Evolutionary conservation across 1,284 basidiomycete genomes (phyloP).

Genomic region (Trametes versicolor): DNA sequence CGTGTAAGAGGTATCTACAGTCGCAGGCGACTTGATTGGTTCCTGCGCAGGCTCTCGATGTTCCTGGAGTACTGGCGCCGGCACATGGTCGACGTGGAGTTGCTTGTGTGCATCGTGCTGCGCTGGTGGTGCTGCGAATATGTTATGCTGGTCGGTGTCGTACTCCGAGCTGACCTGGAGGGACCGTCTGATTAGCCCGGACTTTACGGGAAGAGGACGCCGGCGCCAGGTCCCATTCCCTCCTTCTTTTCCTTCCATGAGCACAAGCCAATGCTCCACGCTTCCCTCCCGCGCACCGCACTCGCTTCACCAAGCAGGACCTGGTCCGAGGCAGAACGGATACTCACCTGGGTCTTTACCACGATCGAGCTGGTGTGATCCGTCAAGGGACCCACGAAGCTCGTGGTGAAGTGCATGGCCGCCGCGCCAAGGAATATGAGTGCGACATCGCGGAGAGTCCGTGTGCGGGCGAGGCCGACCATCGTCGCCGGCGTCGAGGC

Average conservation of each 20-base stretch:
- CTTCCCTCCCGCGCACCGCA: slow-evolving; percentile 1
- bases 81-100: slow-evolving; percentile 14
- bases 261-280: background rate
- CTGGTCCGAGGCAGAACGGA: slow-evolving; percentile 14
- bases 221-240: slow-evolving; percentile 12
- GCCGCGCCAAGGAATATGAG: slow-evolving; percentile 61
- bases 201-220: background rate
- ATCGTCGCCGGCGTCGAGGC: slow-evolving; percentile 21
- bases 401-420: slow-evolving; percentile 59
- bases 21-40: slow-evolving; percentile 18
- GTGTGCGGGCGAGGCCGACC: slow-evolving; percentile 40
- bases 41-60: slow-evolving; percentile 24
- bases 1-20: slow-evolving; percentile 35
- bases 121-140: slow-evolving; percentile 18
- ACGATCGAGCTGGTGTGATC: slow-evolving; percentile 47
- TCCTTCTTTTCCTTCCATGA: background rate
- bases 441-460: slow-evolving; percentile 55
- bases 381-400: slow-evolving; percentile 47
- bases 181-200: slow-evolving; percentile 4
- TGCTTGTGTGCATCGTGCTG: slow-evolving; percentile 21
- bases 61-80: slow-evolving; percentile 14
- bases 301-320: slow-evolving; percentile 5
- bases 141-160: slow-evolving; percentile 19
- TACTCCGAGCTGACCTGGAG: slow-evolving; percentile 35
- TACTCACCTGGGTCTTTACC: slow-evolving; percentile 47